phyloP scores from a whole-genome alignment of 1,284 basidiomycete genomes.

The Grifola frondosa region DNA sequence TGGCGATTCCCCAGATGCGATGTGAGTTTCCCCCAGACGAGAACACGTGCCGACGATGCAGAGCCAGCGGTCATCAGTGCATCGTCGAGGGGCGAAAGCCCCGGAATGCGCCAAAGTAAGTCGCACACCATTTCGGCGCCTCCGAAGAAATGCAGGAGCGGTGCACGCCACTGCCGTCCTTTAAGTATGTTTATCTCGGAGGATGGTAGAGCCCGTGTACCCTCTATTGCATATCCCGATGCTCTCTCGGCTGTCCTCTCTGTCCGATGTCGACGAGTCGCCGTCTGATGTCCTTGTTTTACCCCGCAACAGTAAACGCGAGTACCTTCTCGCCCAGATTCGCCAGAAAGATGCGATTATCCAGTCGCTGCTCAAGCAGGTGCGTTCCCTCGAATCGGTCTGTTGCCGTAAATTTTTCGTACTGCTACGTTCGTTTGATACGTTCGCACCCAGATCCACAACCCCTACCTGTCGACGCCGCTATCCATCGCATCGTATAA shows the following conservation, averaged over 20 bases:
- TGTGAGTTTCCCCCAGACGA: slow-evolving; percentile 71
- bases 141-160: too few species aligned
- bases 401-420: not conserved
- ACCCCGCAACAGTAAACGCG: slow-evolving; percentile 62
- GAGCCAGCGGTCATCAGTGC: slow-evolving; percentile 65
- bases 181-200: not conserved
- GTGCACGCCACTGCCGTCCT: not conserved
- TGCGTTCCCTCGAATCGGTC: slow-evolving; percentile 27
- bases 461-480: slow-evolving; percentile 74
- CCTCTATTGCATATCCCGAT: not conserved
- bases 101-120: slow-evolving; percentile 75
- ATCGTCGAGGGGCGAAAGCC: slow-evolving; percentile 79
- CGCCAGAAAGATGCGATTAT: slow-evolving; percentile 82
- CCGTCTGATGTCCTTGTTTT: slow-evolving; percentile 18
- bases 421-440: not conserved
- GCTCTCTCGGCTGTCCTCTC: slow-evolving; percentile 4
- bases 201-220: not conserved
- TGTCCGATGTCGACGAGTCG: slow-evolving; percentile 5
- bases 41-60: slow-evolving; percentile 72
- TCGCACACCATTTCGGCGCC: slow-evolving; percentile 23
- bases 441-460: slow-evolving; percentile 55
- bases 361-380: slow-evolving; percentile 78
- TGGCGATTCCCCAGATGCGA: slow-evolving; percentile 61
- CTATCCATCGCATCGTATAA: slow-evolving; percentile 74
- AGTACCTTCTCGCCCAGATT: slow-evolving; percentile 78